Percentiles rank a stretch among this genome's conserved stretches.
phyloP scores from a whole-genome alignment of 768 basidiomycete species.

The Gyrodon lividus region DNA sequence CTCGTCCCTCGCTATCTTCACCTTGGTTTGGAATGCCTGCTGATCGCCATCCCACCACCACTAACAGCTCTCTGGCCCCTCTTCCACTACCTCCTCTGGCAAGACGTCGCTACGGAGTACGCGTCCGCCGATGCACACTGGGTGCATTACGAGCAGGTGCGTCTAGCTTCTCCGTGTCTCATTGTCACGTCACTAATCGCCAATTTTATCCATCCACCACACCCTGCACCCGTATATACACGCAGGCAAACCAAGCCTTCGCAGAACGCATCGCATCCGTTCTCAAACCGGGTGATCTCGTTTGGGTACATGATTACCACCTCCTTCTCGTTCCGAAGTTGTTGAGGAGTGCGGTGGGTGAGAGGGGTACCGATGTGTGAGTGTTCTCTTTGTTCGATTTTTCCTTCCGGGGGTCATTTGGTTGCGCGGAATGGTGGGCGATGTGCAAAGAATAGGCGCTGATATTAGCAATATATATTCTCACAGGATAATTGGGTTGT shows the following conservation, averaged over 20 bases:
- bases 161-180: background rate
- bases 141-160: constrained; percentile 32
- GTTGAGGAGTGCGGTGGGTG: constrained; percentile 62
- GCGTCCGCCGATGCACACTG: constrained; percentile 84
- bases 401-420: too few species aligned
- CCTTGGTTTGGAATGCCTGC: background rate
- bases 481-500: constrained; percentile 70
- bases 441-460: background rate
- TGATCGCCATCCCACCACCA: constrained; percentile 4
- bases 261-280: constrained; percentile 70
- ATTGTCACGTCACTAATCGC: background rate
- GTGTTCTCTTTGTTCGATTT: background rate
- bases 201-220: background rate
- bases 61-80: constrained; percentile 87
- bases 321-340: constrained; percentile 87
- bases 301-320: constrained; percentile 97
- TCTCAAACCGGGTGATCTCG: constrained; percentile 85
- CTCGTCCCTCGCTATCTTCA: background rate
- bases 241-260: constrained; percentile 81
- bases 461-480: background rate
- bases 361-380: constrained; percentile 27
- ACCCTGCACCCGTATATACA: constrained; percentile 50
- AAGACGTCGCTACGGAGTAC: constrained; percentile 89
- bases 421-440: background rate
- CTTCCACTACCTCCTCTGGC: constrained; percentile 98